Evolutionary conservation across 129 eudicot genomes (phyloP).

Genomic region (Scalesia atractyloides): DNA sequence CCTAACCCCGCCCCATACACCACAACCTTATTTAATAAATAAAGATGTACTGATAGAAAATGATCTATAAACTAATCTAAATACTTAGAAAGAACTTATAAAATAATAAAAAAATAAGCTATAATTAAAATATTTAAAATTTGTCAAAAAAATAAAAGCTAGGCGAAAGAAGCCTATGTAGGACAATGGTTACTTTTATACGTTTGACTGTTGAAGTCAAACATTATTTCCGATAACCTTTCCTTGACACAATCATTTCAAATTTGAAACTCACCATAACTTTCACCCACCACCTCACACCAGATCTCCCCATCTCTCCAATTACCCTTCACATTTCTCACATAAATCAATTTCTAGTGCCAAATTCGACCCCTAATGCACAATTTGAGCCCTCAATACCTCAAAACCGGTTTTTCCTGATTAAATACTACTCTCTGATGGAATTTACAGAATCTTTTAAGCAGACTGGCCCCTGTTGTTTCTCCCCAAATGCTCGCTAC

Average conservation of each 20-base stretch:
- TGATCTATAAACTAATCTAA: too few relatives aligned
- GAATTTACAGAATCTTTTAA: constrained; percentile 91
- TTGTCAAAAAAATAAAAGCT: too few relatives aligned
- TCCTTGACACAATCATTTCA: constrained; percentile 19
- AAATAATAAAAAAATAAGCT: too few relatives aligned
- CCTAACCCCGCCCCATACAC: too few relatives aligned
- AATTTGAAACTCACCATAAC: constrained; percentile 22
- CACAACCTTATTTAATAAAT: too few relatives aligned
- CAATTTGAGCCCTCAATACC: neutral
- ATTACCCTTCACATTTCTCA: neutral
- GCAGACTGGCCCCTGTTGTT: constrained; percentile 90
- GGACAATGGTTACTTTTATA: too few relatives aligned
- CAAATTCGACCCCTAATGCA: neutral
- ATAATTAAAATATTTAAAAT: too few relatives aligned
- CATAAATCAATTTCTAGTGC: neutral
- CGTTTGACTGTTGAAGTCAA: constrained; percentile 14
- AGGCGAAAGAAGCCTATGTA: too few relatives aligned
- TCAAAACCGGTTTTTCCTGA: neutral
- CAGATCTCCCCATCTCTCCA: constrained; percentile 29
- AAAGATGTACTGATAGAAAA: too few relatives aligned
- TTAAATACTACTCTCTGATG: constrained; percentile 37
- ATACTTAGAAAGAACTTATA: too few relatives aligned
- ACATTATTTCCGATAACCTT: constrained; percentile 11
- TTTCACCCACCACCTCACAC: constrained; percentile 4
- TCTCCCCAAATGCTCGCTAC: constrained; percentile 86